Evolutionary conservation across 352 stramenopile genomes (phyloP).

Genomic region (Globisporangium irregulare): DNA sequence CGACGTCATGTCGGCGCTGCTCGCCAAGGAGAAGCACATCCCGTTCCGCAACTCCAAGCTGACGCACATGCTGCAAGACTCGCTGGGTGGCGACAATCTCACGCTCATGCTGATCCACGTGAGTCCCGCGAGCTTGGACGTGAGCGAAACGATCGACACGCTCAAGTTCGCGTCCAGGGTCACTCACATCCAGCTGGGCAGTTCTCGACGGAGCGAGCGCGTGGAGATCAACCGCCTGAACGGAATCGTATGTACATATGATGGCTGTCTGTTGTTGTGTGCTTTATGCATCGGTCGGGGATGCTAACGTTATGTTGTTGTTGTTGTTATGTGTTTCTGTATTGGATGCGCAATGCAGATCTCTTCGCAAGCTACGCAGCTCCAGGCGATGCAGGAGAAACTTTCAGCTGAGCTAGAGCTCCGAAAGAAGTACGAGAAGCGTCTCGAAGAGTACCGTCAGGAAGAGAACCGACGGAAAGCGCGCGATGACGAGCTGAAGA

Average conservation of each 20-base stretch:
- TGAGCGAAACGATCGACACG: slow-evolving; percentile 71
- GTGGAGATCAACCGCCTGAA: slow-evolving; percentile 61
- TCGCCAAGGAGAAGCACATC: slow-evolving; percentile 79
- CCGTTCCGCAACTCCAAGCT: slow-evolving; percentile 86
- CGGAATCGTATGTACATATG: slow-evolving; percentile 39
- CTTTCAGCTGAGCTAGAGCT: slow-evolving; percentile 57
- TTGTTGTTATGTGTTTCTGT: background rate
- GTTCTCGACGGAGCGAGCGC: slow-evolving; percentile 44
- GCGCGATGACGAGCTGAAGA: slow-evolving; percentile 51
- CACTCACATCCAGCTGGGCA: slow-evolving; percentile 37
- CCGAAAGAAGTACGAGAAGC: slow-evolving; percentile 74
- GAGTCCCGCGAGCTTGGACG: slow-evolving; percentile 40
- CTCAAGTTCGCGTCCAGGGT: slow-evolving; percentile 76
- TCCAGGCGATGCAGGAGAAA: slow-evolving; percentile 71
- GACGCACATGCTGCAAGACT: slow-evolving; percentile 81
- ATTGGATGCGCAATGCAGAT: slow-evolving; percentile 32
- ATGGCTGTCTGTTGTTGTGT: background rate
- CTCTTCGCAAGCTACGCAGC: slow-evolving; percentile 51
- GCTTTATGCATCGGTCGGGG: background rate
- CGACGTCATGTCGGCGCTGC: slow-evolving; percentile 64
- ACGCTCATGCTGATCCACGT: slow-evolving; percentile 70
- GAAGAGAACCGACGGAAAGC: slow-evolving; percentile 46
- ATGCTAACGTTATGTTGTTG: background rate
- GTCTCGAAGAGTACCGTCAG: slow-evolving; percentile 68
- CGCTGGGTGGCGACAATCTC: slow-evolving; percentile 42